Conservation (phyloP, 805 yeast genomes). For the Vanderwaltozyma yarrowii region DNA sequence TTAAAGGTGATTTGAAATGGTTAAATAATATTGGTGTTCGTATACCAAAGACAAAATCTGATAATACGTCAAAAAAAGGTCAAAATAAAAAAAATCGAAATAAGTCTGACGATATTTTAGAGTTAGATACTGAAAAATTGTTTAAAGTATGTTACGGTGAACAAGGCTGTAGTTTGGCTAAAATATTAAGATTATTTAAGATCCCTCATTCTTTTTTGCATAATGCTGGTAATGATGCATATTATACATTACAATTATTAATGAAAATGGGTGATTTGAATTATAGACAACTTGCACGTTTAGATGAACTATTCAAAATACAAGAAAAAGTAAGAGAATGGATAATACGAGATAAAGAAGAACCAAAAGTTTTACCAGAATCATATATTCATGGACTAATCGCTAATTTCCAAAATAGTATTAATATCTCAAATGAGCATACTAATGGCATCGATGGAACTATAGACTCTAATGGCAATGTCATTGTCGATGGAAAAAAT, state of each 20-base stretch:
- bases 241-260: constrained; percentile 43
- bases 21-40: constrained; percentile 36
- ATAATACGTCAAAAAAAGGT: constrained; percentile 2
- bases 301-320: neutral
- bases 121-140: constrained; percentile 40
- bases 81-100: constrained; percentile 2
- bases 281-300: neutral
- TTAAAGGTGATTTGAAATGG: constrained; percentile 47
- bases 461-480: too few species aligned
- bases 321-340: constrained; percentile 7
- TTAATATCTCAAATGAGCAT: too few species aligned
- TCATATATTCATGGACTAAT: constrained; percentile 5
- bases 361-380: constrained; percentile 16
- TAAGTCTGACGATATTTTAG: constrained; percentile 4
- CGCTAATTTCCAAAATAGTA: too few species aligned
- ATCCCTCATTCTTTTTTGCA: constrained; percentile 52
- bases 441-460: too few species aligned
- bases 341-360: constrained; percentile 12
- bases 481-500: too few species aligned
- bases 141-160: constrained; percentile 33
- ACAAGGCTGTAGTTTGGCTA: constrained; percentile 35
- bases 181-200: constrained; percentile 34
- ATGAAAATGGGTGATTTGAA: constrained; percentile 39
- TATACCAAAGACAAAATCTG: constrained; percentile 23
- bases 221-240: constrained; percentile 65